Conservation (phyloP, 2,329 filamentous ascomycete genomes). For the Trichoderma atroviride region DNA sequence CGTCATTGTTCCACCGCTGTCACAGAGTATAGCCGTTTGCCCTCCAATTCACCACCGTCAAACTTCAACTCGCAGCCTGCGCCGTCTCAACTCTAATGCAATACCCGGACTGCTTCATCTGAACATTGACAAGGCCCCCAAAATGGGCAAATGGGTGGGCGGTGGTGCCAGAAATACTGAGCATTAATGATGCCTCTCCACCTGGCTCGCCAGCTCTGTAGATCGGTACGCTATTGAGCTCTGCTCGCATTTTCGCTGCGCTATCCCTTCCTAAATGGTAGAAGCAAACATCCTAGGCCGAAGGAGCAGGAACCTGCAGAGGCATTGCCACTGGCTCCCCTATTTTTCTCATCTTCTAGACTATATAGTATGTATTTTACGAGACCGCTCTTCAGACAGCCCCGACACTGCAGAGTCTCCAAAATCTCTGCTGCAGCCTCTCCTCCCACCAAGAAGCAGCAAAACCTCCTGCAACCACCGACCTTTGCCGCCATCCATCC, state of each 20-base stretch:
- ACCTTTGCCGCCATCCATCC: slow-evolving; percentile 2
- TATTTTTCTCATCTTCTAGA: not conserved
- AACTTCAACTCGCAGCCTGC: not conserved
- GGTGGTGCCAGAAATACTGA: not conserved
- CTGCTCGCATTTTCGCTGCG: not conserved
- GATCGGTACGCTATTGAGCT: not conserved
- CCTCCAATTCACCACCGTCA: not conserved
- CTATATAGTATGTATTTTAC: not conserved
- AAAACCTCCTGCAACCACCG: not conserved
- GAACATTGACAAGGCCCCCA: not conserved
- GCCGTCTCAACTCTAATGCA: not conserved
- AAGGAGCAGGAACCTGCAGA: not conserved
- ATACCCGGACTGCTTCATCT: not conserved
- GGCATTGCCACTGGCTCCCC: not conserved
- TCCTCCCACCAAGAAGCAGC: not conserved
- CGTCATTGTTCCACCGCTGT: not conserved
- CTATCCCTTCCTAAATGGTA: not conserved
- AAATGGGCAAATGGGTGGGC: not conserved
- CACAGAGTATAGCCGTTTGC: not conserved
- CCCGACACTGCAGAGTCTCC: too few species aligned
- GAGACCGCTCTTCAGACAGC: not conserved
- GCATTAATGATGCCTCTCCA: not conserved
- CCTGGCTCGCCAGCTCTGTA: not conserved
- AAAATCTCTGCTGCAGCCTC: not conserved
- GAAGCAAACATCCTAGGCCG: slow-evolving; percentile 11